Base-by-base conservation (phyloP, 176 grass and related monocot genomes). In the Hordeum marinum region DNA sequence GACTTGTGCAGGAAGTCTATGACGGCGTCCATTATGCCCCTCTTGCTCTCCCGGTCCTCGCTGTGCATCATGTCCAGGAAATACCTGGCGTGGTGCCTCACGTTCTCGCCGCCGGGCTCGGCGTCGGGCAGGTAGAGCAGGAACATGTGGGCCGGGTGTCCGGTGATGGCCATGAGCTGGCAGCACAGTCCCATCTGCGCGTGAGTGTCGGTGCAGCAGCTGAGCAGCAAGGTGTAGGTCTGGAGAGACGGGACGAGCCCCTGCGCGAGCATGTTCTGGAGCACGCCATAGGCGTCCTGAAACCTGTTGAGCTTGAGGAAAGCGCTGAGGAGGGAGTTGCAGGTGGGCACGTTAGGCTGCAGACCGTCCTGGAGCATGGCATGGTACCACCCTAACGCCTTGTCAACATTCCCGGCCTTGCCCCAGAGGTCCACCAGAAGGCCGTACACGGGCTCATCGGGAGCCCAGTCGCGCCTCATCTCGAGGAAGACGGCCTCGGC, bases 371-470 rank as follows among this genome's bases (percentile, higher is more conserved):
- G 86, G 63, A 95, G 93, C 96, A 98, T 98, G 13, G 91, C 88
- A 35, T 86, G 85, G 83, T 94, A 95, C 96, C 96, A 98, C 35
- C 74, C 84, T 37, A 79, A 77, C 24, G 96, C 96, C 82, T 89
- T 95, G 72, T 95, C 93, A 7, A 95, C 89, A 57, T 98, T 94
- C 7, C 96, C 93, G 6, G 93, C 80, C 92, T 95, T 98, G 83
- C 96, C 93, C 96, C 96, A 98, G 46, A 98, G 89, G 83, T 98
- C 96, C 24, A 98, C 96, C 63, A 98, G 39, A 69, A 95, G 91
- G 21, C 96, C 96, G 58, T 95, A 98, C 52, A 90, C 96, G 75
- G 96, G 96, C 57, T 98, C 96, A 45, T 98, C 96, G 68, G 96
- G 96, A 63, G 86, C 78, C 96, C 93, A 98, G 90, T 98, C 91